These are phyloP conservation scores for Porphyrellus sp. DNA, from an alignment of 1,284 basidiomycete genomes.

Conservation along the genomic window DNA sequence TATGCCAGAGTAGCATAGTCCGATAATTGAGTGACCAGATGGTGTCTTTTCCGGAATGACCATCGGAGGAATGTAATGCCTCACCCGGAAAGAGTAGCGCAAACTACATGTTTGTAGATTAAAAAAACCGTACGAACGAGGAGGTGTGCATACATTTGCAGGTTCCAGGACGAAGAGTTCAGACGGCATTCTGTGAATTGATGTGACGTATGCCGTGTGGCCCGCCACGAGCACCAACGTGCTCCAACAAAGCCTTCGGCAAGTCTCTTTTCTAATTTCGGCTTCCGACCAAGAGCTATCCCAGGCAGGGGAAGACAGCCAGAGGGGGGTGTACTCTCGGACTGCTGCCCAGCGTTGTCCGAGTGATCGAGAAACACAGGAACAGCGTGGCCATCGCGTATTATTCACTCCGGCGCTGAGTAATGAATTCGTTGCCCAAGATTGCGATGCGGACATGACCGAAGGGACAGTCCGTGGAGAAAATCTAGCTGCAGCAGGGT, in stretches of 20 bases:
- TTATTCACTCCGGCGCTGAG: not conserved
- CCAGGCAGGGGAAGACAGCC: slow-evolving; percentile 65
- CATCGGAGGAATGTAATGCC: slow-evolving; percentile 38
- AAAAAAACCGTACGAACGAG: slow-evolving; percentile 6
- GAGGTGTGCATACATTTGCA: slow-evolving; percentile 51
- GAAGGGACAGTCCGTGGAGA: slow-evolving; percentile 40
- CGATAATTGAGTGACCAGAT: slow-evolving; percentile 72
- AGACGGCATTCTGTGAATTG: slow-evolving; percentile 39
- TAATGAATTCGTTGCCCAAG: slow-evolving; percentile 3
- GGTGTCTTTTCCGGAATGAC: slow-evolving; percentile 53
- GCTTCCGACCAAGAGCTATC: slow-evolving; percentile 52
- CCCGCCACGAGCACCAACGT: slow-evolving; percentile 59
- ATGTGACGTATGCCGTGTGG: slow-evolving; percentile 58
- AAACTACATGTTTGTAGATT: slow-evolving; percentile 43
- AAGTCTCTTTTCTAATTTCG: slow-evolving; percentile 67
- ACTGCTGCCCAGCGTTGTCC: slow-evolving; percentile 47
- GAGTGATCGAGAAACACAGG: slow-evolving; percentile 54
- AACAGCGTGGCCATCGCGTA: slow-evolving; percentile 39
- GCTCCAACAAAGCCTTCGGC: slow-evolving; percentile 72
- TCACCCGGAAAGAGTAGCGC: slow-evolving; percentile 70
- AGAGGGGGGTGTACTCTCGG: slow-evolving; percentile 55
- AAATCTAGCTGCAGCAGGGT: slow-evolving; percentile 47
- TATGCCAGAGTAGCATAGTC: slow-evolving; percentile 67
- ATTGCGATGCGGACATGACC: slow-evolving; percentile 24
- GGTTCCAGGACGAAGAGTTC: slow-evolving; percentile 63